A percentile compares a stretch with the other conserved stretches of the same genome.
These are phyloP conservation scores for Venturia nashicola DNA, from an alignment of 2,329 filamentous ascomycete genomes.

Conservation along the genomic window DNA sequence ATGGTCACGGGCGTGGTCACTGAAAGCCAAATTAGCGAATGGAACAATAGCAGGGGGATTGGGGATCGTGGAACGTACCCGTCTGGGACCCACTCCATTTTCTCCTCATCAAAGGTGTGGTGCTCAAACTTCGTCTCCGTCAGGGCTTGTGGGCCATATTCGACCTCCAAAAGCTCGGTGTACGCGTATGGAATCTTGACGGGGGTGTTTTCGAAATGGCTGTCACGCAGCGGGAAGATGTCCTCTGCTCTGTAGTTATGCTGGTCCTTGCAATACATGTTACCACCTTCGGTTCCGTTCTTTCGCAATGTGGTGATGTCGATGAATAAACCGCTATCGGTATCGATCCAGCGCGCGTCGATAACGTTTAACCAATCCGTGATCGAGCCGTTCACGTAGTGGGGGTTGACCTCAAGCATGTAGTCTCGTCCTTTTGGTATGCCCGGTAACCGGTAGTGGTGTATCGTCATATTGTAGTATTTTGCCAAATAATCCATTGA, in stretches of 20 bases:
- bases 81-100: slow-evolving; percentile 9
- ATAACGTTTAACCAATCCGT: slow-evolving; percentile 42
- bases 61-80: background rate
- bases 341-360: slow-evolving; percentile 51
- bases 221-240: slow-evolving; percentile 45
- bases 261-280: slow-evolving; percentile 44
- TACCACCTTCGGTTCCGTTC: slow-evolving; percentile 31
- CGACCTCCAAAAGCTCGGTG: slow-evolving; percentile 38
- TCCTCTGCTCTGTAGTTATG: slow-evolving; percentile 41
- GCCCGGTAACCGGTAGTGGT: slow-evolving; percentile 30
- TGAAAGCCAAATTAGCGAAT: background rate
- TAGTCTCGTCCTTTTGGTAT: slow-evolving; percentile 27
- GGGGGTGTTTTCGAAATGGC: slow-evolving; percentile 39
- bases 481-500: slow-evolving; percentile 43
- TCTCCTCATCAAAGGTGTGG: slow-evolving; percentile 27
- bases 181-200: slow-evolving; percentile 47
- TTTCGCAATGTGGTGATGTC: slow-evolving; percentile 46
- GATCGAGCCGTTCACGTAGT: slow-evolving; percentile 34
- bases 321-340: slow-evolving; percentile 45
- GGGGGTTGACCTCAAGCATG: slow-evolving; percentile 47
- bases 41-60: background rate
- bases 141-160: slow-evolving; percentile 40
- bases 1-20: background rate
- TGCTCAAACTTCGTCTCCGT: slow-evolving; percentile 32
- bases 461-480: slow-evolving; percentile 52